Evolutionary conservation across 2,329 filamentous ascomycete species (phyloP).

Genomic region (Arthrocladium fulminans): DNA sequence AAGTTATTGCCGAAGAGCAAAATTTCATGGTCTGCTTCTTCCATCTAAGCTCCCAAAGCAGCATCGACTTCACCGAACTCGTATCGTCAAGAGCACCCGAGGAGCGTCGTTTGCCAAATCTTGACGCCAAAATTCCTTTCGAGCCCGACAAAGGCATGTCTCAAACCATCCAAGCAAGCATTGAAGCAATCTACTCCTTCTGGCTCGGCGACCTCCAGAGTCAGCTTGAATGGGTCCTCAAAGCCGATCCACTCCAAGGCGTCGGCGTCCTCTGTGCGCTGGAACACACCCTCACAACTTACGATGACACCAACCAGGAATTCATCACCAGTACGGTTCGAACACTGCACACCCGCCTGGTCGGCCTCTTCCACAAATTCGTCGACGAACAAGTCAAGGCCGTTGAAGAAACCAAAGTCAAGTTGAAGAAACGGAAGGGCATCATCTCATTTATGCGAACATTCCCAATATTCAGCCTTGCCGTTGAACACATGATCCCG

Average conservation of each 20-base stretch:
- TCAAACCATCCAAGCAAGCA: slow-evolving; percentile 72
- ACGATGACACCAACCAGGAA: slow-evolving; percentile 87
- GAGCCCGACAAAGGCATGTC: slow-evolving; percentile 83
- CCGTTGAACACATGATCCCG: slow-evolving; percentile 74
- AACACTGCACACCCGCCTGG: slow-evolving; percentile 66
- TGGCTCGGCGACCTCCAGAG: slow-evolving; percentile 68
- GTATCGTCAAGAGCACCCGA: slow-evolving; percentile 59
- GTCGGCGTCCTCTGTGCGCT: slow-evolving; percentile 75
- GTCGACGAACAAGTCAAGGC: slow-evolving; percentile 90
- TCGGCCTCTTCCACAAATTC: slow-evolving; percentile 73
- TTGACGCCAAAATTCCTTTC: slow-evolving; percentile 66
- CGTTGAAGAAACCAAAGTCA: slow-evolving; percentile 97
- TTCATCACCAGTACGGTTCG: slow-evolving; percentile 73
- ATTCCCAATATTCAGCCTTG: slow-evolving; percentile 76
- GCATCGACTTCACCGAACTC: slow-evolving; percentile 72
- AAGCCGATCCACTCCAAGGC: slow-evolving; percentile 78
- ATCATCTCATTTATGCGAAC: slow-evolving; percentile 92
- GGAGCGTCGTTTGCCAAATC: slow-evolving; percentile 60
- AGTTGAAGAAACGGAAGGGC: slow-evolving; percentile 96
- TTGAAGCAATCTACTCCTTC: slow-evolving; percentile 82
- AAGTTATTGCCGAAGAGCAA: slow-evolving; percentile 82
- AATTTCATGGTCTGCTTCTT: slow-evolving; percentile 98
- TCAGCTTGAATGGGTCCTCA: slow-evolving; percentile 74
- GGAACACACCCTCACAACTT: slow-evolving; percentile 67
- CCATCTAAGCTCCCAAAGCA: slow-evolving; percentile 78